These are phyloP conservation scores for Endoconidiophora polonica DNA, from an alignment of 2,329 filamentous ascomycete genomes.

Conservation along the genomic window DNA sequence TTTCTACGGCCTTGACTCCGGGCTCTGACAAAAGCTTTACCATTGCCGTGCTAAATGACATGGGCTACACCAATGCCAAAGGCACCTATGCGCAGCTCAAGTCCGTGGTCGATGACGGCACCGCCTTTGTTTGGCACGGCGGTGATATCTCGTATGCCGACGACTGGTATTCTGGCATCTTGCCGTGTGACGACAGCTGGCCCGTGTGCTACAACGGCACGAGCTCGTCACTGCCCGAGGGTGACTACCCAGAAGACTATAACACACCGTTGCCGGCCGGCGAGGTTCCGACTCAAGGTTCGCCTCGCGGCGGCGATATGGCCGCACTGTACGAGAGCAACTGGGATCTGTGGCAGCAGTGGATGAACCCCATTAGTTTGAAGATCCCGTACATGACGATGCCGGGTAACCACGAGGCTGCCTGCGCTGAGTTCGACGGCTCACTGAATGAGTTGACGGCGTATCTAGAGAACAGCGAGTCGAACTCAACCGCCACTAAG, in stretches of 20 bases:
- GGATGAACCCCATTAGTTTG: slow-evolving; percentile 25
- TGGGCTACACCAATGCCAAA: slow-evolving; percentile 35
- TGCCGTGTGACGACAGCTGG: slow-evolving; percentile 30
- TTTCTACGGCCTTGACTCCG: slow-evolving; percentile 28
- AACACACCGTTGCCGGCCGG: slow-evolving; percentile 27
- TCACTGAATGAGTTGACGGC: slow-evolving; percentile 27
- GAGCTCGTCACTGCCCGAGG: slow-evolving; percentile 23
- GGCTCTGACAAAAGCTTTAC: slow-evolving; percentile 27
- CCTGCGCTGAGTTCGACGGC: slow-evolving; percentile 32
- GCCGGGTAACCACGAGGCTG: slow-evolving; percentile 33
- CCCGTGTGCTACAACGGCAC: slow-evolving; percentile 36
- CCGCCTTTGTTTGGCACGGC: slow-evolving; percentile 35
- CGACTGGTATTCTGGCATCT: slow-evolving; percentile 33
- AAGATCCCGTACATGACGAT: slow-evolving; percentile 33
- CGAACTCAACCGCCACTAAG: slow-evolving; percentile 25
- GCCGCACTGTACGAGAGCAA: slow-evolving; percentile 32
- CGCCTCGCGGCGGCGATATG: slow-evolving; percentile 31
- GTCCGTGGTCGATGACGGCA: slow-evolving; percentile 25
- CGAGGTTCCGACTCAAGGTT: slow-evolving; percentile 28
- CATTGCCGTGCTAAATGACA: slow-evolving; percentile 33
- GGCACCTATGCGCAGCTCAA: slow-evolving; percentile 29
- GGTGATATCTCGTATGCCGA: slow-evolving; percentile 35
- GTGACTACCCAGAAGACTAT: slow-evolving; percentile 23
- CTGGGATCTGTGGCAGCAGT: slow-evolving; percentile 36
- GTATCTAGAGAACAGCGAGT: slow-evolving; percentile 27